Conservation (phyloP, 345 rosid genomes). For the Hevea brasiliensis region DNA sequence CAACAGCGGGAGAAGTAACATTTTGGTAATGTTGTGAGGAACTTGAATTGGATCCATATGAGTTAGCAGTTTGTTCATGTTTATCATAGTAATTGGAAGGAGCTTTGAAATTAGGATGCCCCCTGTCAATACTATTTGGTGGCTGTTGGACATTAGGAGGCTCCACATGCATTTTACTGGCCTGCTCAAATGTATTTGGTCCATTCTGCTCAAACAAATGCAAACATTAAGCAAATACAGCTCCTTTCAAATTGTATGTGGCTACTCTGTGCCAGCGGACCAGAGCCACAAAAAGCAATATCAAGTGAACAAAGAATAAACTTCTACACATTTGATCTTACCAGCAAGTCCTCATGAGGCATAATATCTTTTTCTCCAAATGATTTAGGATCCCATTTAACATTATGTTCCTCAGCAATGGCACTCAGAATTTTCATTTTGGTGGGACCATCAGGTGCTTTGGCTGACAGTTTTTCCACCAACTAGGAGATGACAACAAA, state of each 20-base stretch:
- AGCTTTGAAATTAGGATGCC: conserved; percentile 31
- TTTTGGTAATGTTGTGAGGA: conserved; percentile 37
- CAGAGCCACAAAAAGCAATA: not conserved
- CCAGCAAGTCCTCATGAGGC: conserved; percentile 57
- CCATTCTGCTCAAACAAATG: conserved; percentile 53
- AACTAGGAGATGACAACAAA: conserved; percentile 41
- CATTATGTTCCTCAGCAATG: conserved; percentile 76
- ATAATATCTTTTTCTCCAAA: conserved; percentile 53
- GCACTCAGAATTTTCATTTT: conserved; percentile 67
- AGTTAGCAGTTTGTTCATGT: conserved; percentile 28
- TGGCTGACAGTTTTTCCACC: conserved; percentile 76
- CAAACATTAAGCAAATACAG: conserved; percentile 12
- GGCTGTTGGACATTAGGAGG: conserved; percentile 13
- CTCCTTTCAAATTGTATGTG: conserved; percentile 5
- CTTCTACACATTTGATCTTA: conserved; percentile 25
- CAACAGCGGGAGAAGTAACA: conserved; percentile 29
- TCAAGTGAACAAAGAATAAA: not conserved
- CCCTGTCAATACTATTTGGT: conserved; percentile 9
- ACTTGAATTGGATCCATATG: conserved; percentile 33
- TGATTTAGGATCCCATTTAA: conserved; percentile 71
- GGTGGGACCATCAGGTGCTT: conserved; percentile 80
- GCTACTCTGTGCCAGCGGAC: not conserved
- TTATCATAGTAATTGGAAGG: conserved; percentile 35
- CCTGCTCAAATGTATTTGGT: conserved; percentile 36
- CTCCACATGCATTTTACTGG: conserved; percentile 14